phyloP scores from a whole-genome alignment of 139 green algal genomes.

The Chlorella sp. region DNA sequence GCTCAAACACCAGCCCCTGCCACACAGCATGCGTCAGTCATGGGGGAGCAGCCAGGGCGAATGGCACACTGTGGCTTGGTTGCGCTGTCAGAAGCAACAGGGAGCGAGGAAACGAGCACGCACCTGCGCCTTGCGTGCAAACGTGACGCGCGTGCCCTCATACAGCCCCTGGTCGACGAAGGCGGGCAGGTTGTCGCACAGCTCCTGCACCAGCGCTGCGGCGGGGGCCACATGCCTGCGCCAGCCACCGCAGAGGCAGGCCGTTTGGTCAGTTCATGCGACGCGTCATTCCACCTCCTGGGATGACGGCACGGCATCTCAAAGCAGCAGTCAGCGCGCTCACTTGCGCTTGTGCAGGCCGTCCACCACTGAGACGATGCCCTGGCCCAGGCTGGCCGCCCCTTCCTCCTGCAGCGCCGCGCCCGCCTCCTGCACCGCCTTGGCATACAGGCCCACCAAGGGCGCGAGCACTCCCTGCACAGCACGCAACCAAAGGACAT shows the following conservation, averaged over 20 bases:
- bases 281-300: background rate
- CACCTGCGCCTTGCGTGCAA: slow-evolving; percentile 43
- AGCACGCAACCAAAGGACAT: background rate
- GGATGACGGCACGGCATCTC: background rate
- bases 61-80: too few relatives aligned
- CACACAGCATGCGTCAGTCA: background rate
- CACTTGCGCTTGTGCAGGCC: slow-evolving; percentile 15
- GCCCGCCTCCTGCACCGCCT: slow-evolving; percentile 16
- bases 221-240: slow-evolving; percentile 12
- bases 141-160: slow-evolving; percentile 23
- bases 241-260: background rate
- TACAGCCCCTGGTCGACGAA: slow-evolving; percentile 28
- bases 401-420: slow-evolving; percentile 7
- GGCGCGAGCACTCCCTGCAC: slow-evolving; percentile 19
- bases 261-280: background rate
- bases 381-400: slow-evolving; percentile 6
- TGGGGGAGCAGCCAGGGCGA: too few relatives aligned
- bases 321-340: background rate
- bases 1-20: background rate
- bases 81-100: slow-evolving; percentile 1
- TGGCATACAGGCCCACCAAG: slow-evolving; percentile 1
- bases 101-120: slow-evolving; percentile 1
- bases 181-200: slow-evolving; percentile 19
- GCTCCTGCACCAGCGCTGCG: slow-evolving; percentile 30
- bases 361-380: slow-evolving; percentile 3